A percentile compares a stretch with the other conserved stretches of the same genome.
Conservation (phyloP, 2,329 filamentous ascomycete genomes). For the Metarhizium humberi region DNA sequence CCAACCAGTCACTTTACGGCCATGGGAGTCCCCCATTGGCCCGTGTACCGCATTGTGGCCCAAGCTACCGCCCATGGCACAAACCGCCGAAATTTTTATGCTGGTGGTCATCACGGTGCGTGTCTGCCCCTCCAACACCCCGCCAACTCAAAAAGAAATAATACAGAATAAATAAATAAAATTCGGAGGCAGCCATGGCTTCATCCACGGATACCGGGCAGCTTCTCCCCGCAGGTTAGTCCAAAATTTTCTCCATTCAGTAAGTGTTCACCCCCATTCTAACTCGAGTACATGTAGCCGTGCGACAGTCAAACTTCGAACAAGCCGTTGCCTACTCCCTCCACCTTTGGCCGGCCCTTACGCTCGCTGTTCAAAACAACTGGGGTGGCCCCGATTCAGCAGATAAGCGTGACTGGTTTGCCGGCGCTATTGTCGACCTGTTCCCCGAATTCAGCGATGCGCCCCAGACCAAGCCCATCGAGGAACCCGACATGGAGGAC, state of each 20-base stretch:
- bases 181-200: constrained; percentile 16
- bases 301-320: constrained; percentile 63
- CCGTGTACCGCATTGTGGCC: no score
- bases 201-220: constrained; percentile 18
- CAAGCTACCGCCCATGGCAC: neutral
- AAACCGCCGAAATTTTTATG: constrained; percentile 14
- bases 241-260: neutral
- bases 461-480: constrained; percentile 16
- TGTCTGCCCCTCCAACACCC: constrained; percentile 22
- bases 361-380: constrained; percentile 74
- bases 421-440: constrained; percentile 75
- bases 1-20: no score
- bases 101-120: constrained; percentile 6
- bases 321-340: constrained; percentile 78
- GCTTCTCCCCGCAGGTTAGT: constrained; percentile 22
- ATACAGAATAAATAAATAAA: constrained; percentile 4
- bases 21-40: no score
- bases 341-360: constrained; percentile 80
- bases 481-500: constrained; percentile 63
- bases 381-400: constrained; percentile 78
- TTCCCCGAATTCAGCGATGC: constrained; percentile 55
- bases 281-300: constrained; percentile 26
- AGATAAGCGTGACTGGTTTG: constrained; percentile 96
- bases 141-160: constrained; percentile 8
- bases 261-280: neutral